phyloP scores from a whole-genome alignment of 2,329 filamentous ascomycete species.

The Monilinia fructicola region DNA sequence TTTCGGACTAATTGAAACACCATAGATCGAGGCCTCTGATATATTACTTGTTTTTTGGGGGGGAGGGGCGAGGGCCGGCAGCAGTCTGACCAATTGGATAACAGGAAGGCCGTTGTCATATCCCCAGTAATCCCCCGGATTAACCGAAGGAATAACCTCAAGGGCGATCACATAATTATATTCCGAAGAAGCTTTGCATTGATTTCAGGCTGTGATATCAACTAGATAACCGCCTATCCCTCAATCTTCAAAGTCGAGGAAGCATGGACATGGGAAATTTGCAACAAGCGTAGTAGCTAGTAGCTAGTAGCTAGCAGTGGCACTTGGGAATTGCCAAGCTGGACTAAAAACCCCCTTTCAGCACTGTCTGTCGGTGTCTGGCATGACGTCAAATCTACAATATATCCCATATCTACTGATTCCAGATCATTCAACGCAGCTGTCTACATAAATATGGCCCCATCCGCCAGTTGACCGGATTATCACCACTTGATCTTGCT shows the following conservation, averaged over 20 bases:
- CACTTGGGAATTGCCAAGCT: background rate
- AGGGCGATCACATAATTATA: too few relatives aligned
- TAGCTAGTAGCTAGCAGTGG: background rate
- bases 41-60: background rate
- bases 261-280: background rate
- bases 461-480: background rate
- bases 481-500: background rate
- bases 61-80: too few relatives aligned
- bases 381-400: background rate
- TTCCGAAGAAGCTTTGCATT: too few relatives aligned
- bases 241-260: background rate
- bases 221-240: background rate
- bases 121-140: too few relatives aligned
- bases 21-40: background rate
- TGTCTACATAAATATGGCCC: background rate
- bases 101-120: too few relatives aligned
- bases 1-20: background rate
- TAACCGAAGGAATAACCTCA: too few relatives aligned
- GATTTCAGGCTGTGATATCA: too few relatives aligned
- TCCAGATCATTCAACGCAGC: background rate
- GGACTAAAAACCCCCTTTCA: background rate
- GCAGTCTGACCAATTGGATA: conserved; percentile 1
- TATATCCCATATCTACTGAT: background rate
- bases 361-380: background rate
- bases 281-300: background rate